Base-by-base conservation (phyloP, 2,329 filamentous ascomycete species). In the Neonectria hederae region DNA sequence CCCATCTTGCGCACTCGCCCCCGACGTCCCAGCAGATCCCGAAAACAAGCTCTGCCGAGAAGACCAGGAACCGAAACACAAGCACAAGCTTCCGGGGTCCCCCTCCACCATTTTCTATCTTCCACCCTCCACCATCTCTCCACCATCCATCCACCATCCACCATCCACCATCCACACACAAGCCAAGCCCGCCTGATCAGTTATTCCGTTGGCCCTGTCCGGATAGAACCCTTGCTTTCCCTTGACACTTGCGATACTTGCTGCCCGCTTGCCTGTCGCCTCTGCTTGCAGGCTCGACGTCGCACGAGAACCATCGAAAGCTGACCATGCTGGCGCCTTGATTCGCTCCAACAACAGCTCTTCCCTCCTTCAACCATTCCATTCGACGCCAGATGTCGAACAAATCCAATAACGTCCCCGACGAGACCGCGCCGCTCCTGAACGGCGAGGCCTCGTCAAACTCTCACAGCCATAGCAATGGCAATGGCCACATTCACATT, bases 401-500 rank as follows among this genome's bases (percentile, higher is more conserved):
- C 71, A 77, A 74, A 64, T 53, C 66, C 46, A 68, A 69, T 52
- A 65, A 65, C 45, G 62, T 56, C 57, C 54, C 61, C 66, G 69
- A 74, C 69, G 82, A 85, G 76, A 74, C 70, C 48, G 79, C 82
- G 66, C 81, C 82, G 55, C 77, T 85, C 61, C 74, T 84, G 63
- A 80, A 79, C 62, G 76, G 77, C 71, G 76, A 76, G 57, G 63
- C 73, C 61, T 74, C 74, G 59, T 70, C 74, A 35, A 66, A 67
- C 32, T 63, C 66, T n/a, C 54, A 55, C 56, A 65, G 62, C 40
- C 61, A 63, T 49, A 65, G 63, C 40, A 59, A 63, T 52, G 59
- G 55, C 46, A 43, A 74, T 21, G 70, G 72, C 51, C 72, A 73
- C 52, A 58, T 70, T 24, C 63, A 66, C 35, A 59, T 68, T 45